Percentiles rank a stretch among this genome's conserved stretches.
phyloP scores from a whole-genome alignment of 495 filamentous ascomycete genomes.

The Hypoxylon trugodes region DNA sequence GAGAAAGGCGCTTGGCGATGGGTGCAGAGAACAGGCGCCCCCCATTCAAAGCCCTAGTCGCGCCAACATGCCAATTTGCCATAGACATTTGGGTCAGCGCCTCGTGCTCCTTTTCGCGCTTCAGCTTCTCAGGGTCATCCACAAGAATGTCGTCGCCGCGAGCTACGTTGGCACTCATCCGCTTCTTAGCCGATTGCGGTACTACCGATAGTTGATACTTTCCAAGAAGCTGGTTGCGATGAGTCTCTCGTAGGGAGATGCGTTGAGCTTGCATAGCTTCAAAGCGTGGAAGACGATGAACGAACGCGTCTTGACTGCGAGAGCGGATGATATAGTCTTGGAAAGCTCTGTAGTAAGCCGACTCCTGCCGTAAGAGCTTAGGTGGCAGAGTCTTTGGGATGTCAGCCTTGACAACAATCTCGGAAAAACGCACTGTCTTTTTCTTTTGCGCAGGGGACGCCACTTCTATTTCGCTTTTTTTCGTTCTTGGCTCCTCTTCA shows the following conservation, averaged over 20 bases:
- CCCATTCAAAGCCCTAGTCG: conserved; percentile 77
- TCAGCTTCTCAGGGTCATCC: conserved; percentile 67
- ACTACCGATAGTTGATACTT: conserved; percentile 73
- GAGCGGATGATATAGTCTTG: conserved; percentile 69
- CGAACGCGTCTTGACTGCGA: conserved; percentile 74
- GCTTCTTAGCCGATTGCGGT: conserved; percentile 63
- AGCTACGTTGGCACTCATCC: conserved; percentile 66
- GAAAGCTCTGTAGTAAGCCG: conserved; percentile 93
- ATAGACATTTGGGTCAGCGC: conserved; percentile 78
- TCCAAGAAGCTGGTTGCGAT: conserved; percentile 77
- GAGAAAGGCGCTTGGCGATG: conserved; percentile 66
- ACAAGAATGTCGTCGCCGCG: conserved; percentile 62
- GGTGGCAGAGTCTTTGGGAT: conserved; percentile 55
- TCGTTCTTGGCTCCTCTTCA: conserved; percentile 42
- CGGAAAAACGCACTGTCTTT: conserved; percentile 81
- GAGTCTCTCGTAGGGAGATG: conserved; percentile 67
- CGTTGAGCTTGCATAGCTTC: conserved; percentile 89
- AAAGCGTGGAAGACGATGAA: conserved; percentile 83
- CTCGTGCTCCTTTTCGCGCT: conserved; percentile 80
- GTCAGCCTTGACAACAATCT: conserved; percentile 59
- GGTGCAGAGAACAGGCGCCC: conserved; percentile 83
- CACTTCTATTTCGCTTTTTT: conserved; percentile 40
- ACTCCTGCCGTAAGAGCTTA: conserved; percentile 67
- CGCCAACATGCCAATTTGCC: conserved; percentile 82
- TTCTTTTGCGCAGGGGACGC: conserved; percentile 57